A percentile compares a stretch with the other conserved stretches of the same genome.
These are phyloP conservation scores for Mycena chlorophos DNA, from an alignment of 768 basidiomycete species.

Conservation along the genomic window DNA sequence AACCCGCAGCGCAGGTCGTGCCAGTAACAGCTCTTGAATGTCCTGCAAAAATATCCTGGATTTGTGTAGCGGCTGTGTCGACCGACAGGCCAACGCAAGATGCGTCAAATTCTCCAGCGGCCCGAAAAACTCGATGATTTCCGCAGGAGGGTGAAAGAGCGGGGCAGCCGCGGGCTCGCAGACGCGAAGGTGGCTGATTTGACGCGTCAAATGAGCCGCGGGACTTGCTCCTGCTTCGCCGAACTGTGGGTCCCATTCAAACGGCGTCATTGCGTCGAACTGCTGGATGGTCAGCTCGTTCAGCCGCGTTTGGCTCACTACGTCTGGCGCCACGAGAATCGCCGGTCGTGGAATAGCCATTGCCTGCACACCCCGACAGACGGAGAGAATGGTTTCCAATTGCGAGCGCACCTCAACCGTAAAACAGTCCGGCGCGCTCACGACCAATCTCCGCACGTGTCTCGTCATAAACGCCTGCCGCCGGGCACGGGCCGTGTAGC, in stretches of 20 bases:
- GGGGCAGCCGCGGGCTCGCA: conserved; percentile 20
- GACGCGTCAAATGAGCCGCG: conserved; percentile 1
- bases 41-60: conserved; percentile 36
- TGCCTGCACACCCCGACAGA: conserved; percentile 7
- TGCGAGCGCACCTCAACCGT: conserved; percentile 11
- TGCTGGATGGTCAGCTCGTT: conserved; percentile 14
- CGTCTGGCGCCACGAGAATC: neutral
- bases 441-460: conserved; percentile 8
- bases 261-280: conserved; percentile 16
- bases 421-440: conserved; percentile 5
- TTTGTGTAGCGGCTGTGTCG: conserved; percentile 24
- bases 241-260: conserved; percentile 13
- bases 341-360: conserved; percentile 15
- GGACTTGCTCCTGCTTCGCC: neutral
- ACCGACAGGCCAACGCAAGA: conserved; percentile 23
- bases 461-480: conserved; percentile 2
- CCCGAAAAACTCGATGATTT: conserved; percentile 18
- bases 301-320: conserved; percentile 12
- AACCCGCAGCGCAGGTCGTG: conserved; percentile 32
- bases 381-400: conserved; percentile 9
- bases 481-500: conserved; percentile 12
- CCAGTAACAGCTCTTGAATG: conserved; percentile 31
- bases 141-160: conserved; percentile 20
- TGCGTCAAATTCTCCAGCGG: conserved; percentile 21
- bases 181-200: conserved; percentile 20